These are phyloP conservation scores for Suillus cothurnatus DNA, from an alignment of 768 basidiomycete species.

Conservation along the genomic window DNA sequence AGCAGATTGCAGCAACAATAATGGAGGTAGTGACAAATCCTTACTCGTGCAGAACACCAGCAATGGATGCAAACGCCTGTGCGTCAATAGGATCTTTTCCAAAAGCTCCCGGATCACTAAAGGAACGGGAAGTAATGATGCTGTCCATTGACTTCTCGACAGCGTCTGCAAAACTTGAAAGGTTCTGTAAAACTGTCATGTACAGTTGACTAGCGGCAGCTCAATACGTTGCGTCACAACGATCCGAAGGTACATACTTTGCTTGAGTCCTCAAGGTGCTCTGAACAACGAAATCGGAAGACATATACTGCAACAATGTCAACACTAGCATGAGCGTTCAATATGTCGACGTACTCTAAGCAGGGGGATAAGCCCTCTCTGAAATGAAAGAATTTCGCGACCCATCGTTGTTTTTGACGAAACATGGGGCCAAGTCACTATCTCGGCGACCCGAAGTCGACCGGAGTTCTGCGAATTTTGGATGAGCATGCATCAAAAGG, in stretches of 20 bases:
- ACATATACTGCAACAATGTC: slow-evolving; percentile 46
- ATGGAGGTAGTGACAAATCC: slow-evolving; percentile 11
- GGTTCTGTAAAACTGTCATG: slow-evolving; percentile 45
- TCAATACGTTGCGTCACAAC: slow-evolving; percentile 5
- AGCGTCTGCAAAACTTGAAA: slow-evolving; percentile 41
- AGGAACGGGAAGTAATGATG: slow-evolving; percentile 35
- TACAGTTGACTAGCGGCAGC: slow-evolving; percentile 43
- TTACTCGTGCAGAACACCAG: slow-evolving; percentile 55
- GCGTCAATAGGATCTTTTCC: slow-evolving; percentile 34
- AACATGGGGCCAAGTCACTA: slow-evolving; percentile 49
- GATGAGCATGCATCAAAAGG: neutral
- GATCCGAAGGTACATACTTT: slow-evolving; percentile 42
- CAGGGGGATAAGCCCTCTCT: slow-evolving; percentile 55
- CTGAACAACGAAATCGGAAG: slow-evolving; percentile 60
- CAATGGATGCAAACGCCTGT: slow-evolving; percentile 48
- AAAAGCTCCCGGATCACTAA: slow-evolving; percentile 26
- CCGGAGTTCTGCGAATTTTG: slow-evolving; percentile 45
- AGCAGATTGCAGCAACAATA: slow-evolving; percentile 6
- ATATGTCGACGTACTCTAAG: slow-evolving; percentile 42
- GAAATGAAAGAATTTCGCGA: slow-evolving; percentile 51
- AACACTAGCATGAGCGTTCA: neutral
- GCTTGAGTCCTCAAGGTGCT: slow-evolving; percentile 51
- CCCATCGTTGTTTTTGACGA: slow-evolving; percentile 39
- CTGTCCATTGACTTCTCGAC: slow-evolving; percentile 43
- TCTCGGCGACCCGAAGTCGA: slow-evolving; percentile 49